Evolutionary conservation across 2,329 filamentous ascomycete genomes (phyloP), one percentile per base, ranked within the genome.

Genomic region (Berkeleyomyces basicola): DNA sequence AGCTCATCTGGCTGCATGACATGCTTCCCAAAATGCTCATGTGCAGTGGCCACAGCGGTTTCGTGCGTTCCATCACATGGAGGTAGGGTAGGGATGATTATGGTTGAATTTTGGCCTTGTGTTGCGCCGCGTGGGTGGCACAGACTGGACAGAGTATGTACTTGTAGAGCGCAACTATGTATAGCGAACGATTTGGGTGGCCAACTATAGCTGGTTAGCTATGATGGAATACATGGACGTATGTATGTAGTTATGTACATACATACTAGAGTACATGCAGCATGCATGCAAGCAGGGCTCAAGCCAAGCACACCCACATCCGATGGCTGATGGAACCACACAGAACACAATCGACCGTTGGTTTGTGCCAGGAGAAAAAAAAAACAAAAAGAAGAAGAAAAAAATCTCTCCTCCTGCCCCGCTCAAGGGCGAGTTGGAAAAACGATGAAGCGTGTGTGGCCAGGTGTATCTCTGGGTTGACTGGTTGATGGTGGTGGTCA

Each of bases 221-320:
- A 23, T 23, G 23, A 23, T 23, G 23, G 23, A 23, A 23, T 23
- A 23, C 23, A 23, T 44, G 42, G 9, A 44, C 9, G 42, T 44
- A 44, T 44, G 42, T 44, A 44, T 44, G n/a, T n/a, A n/a, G n/a
- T n/a, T n/a, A n/a, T n/a, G 42, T 44, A 44, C 42, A 44, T 44
- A 44, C 42, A 44, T 44, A 23, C n/a, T 55, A 55, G 51, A 55
- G 55, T 58, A 44, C 55, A 58, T 58, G 55, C 40, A 58, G 55
- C 11, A 14, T 58, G 55, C 55, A 42, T 58, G 55, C 51, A 55
- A 5, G 51, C 51, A 55, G 51, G 51, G 51, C 39, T 37, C 51
- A 55, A 37, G 39, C 5, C 33, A n/a, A 55, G 10, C 51, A 55
- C 51, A 55, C 23, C 1, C 23, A 23, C 23, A 55, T 37, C 33